Conservation (phyloP, 2,329 filamentous ascomycete species). For the Sporothrix dimorphospora region DNA sequence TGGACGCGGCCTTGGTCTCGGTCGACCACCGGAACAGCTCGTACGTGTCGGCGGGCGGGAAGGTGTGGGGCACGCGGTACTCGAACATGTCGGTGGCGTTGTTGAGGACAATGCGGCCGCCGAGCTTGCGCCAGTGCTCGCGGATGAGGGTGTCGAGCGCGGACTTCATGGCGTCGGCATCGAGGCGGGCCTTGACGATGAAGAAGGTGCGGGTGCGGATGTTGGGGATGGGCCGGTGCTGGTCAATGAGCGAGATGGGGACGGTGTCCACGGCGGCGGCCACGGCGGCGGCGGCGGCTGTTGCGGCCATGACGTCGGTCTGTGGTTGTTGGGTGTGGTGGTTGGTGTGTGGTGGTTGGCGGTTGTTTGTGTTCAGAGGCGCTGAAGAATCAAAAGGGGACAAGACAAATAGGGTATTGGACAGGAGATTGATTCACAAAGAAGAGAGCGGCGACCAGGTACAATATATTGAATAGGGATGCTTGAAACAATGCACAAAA, state of each 20-base stretch:
- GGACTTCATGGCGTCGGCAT: constrained; percentile 2
- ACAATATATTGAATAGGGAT: not conserved
- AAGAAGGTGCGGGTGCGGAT: constrained; percentile 26
- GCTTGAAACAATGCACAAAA: too few species aligned
- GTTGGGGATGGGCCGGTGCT: constrained; percentile 7
- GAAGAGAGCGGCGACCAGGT: not conserved
- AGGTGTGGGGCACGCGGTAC: constrained; percentile 23
- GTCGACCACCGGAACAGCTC: constrained; percentile 22
- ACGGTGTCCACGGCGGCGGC: not conserved
- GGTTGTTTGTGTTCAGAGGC: not conserved
- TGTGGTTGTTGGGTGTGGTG: not conserved
- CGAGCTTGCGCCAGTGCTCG: constrained; percentile 28
- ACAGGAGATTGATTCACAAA: too few species aligned
- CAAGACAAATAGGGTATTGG: too few species aligned
- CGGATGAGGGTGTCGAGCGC: constrained; percentile 26
- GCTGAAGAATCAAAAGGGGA: not conserved
- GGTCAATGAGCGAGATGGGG: not conserved
- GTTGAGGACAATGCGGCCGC: constrained; percentile 12
- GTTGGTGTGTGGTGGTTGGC: not conserved
- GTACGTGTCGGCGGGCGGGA: not conserved
- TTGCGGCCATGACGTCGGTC: not conserved
- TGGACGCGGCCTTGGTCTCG: not conserved
- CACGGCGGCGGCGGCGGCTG: not conserved
- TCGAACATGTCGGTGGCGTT: not conserved
- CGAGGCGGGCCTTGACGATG: constrained; percentile 17